Conservation (phyloP, 768 basidiomycete species). For the Panaeolus cyanescens region DNA sequence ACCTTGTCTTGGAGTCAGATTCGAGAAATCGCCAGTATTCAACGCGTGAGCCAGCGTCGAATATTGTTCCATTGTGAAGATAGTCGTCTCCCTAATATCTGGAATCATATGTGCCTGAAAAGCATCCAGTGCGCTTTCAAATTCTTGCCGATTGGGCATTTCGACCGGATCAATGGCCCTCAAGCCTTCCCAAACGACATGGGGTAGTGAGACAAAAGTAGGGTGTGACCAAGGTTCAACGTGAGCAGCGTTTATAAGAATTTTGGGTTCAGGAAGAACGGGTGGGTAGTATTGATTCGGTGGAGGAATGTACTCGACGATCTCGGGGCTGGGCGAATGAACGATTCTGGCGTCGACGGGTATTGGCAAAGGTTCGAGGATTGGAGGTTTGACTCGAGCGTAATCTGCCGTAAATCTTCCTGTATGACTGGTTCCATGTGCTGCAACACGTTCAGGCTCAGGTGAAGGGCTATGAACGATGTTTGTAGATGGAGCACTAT, state of each 20-base stretch:
- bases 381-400: constrained; percentile 15
- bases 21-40: constrained; percentile 38
- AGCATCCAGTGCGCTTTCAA: constrained; percentile 47
- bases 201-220: constrained; percentile 61
- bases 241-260: constrained; percentile 38
- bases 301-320: constrained; percentile 8
- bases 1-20: constrained; percentile 37
- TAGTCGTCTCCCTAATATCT: constrained; percentile 62
- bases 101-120: constrained; percentile 54
- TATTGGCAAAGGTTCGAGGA: constrained; percentile 21
- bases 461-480: constrained; percentile 1
- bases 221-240: constrained; percentile 63
- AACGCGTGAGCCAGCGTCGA: constrained; percentile 51
- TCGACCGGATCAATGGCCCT: constrained; percentile 52
- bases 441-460: constrained; percentile 11
- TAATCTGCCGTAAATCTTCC: constrained; percentile 34
- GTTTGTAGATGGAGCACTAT: constrained; percentile 27
- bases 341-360: constrained; percentile 9
- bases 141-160: constrained; percentile 58
- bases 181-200: constrained; percentile 56
- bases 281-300: constrained; percentile 38
- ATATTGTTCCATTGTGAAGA: constrained; percentile 57
- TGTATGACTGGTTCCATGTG: constrained; percentile 25
- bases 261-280: constrained; percentile 38
- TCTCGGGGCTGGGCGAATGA: constrained; percentile 16